Evolutionary conservation across 2,329 filamentous ascomycete species (phyloP).

Genomic region (Trichoderma koningii): DNA sequence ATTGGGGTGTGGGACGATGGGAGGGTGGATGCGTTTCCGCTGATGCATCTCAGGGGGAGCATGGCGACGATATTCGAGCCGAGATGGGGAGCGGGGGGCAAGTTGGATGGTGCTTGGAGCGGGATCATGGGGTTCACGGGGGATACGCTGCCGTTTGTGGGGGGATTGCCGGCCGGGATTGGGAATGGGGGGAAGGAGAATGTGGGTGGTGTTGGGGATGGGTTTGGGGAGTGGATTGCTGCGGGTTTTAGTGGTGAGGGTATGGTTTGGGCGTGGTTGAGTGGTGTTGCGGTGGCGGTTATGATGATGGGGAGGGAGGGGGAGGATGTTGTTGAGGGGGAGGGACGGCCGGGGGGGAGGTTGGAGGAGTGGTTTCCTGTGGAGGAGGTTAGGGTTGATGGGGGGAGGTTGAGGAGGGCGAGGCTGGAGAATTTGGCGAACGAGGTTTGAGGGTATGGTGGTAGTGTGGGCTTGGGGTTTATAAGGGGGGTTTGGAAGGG

Average conservation of each 20-base stretch:
- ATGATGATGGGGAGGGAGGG: constrained; percentile 48
- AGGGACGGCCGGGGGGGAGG: constrained; percentile 42
- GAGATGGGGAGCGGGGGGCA: constrained; percentile 39
- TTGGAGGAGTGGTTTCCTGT: constrained; percentile 47
- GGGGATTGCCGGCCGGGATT: constrained; percentile 39
- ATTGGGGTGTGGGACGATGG: constrained; percentile 53
- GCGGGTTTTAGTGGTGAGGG: constrained; percentile 56
- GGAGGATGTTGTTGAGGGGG: constrained; percentile 34
- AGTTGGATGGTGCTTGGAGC: constrained; percentile 50
- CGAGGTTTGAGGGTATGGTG: neutral
- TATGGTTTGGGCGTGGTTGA: constrained; percentile 57
- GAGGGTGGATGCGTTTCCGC: constrained; percentile 42
- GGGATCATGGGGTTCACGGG: constrained; percentile 52
- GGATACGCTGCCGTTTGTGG: constrained; percentile 54
- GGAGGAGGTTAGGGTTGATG: constrained; percentile 40
- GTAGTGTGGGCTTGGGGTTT: neutral
- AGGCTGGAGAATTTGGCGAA: constrained; percentile 41
- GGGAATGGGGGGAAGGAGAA: neutral
- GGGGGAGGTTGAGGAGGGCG: constrained; percentile 41
- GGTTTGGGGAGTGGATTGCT: constrained; percentile 52
- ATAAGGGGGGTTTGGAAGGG: neutral
- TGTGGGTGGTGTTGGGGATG: neutral
- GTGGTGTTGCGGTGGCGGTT: constrained; percentile 49
- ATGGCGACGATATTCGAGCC: constrained; percentile 47
- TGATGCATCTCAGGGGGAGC: constrained; percentile 46